phyloP scores from a whole-genome alignment of 805 yeast species.

The Candida khao-thaluensis region DNA sequence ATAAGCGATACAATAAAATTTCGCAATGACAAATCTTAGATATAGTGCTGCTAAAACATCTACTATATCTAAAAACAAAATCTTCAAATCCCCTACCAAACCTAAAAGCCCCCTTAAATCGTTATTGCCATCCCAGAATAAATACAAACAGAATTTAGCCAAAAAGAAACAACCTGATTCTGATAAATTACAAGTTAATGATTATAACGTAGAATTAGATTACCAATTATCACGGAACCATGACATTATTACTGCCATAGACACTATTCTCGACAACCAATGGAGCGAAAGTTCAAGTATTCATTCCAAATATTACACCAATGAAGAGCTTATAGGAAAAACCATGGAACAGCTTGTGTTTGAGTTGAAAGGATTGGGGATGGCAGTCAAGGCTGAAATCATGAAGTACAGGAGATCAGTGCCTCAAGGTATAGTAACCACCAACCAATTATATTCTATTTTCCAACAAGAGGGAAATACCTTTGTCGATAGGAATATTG shows the following conservation, averaged over 20 bases:
- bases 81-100: conserved; percentile 25
- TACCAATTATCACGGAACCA: conserved; percentile 32
- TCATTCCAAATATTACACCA: conserved; percentile 24
- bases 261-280: conserved; percentile 31
- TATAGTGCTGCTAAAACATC: conserved; percentile 44
- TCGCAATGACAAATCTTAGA: conserved; percentile 20
- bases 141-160: conserved; percentile 19
- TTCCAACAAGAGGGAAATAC: conserved; percentile 46
- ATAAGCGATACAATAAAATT: background rate
- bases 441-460: conserved; percentile 50
- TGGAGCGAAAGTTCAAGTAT: conserved; percentile 38
- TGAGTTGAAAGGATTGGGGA: conserved; percentile 32
- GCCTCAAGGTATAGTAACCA: conserved; percentile 42
- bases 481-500: conserved; percentile 48
- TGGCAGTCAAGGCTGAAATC: conserved; percentile 36
- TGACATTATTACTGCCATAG: conserved; percentile 32
- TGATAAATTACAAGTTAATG: conserved; percentile 14
- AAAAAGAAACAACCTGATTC: conserved; percentile 10
- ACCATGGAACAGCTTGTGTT: conserved; percentile 31
- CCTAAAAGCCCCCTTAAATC: conserved; percentile 23
- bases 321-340: conserved; percentile 10
- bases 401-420: conserved; percentile 34
- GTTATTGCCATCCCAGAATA: conserved; percentile 26
- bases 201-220: conserved; percentile 41
- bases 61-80: conserved; percentile 22